Evolutionary conservation across 371 early-diverging fungal genomes (phyloP).

Genomic region (Choanephora cucurbitarum): DNA sequence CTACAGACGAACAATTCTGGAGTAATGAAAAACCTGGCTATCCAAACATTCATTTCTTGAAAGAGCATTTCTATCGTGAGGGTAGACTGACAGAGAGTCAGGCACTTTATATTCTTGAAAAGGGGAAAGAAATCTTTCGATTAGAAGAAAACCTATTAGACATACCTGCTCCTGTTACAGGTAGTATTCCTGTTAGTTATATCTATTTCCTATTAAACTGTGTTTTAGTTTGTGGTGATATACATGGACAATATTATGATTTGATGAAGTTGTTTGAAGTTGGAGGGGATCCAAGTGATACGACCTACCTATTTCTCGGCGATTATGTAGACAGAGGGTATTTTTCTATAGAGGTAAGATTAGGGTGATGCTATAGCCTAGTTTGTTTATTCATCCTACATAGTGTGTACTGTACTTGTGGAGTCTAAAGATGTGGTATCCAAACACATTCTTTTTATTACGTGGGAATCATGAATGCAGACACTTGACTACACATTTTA

Average conservation of each 20-base stretch:
- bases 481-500: slow-evolving; percentile 97
- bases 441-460: slow-evolving; percentile 87
- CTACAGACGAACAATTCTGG: slow-evolving; percentile 59
- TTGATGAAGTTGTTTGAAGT: slow-evolving; percentile 98
- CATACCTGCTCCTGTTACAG: slow-evolving; percentile 69
- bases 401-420: slow-evolving; percentile 88
- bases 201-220: no score
- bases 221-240: slow-evolving; percentile 99
- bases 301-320: slow-evolving; percentile 91
- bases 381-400: slow-evolving; percentile 4
- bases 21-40: slow-evolving; percentile 68
- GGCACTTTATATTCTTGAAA: slow-evolving; percentile 82
- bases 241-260: slow-evolving; percentile 99
- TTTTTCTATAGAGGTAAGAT: slow-evolving; percentile 77
- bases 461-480: slow-evolving; percentile 99
- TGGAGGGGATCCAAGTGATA: slow-evolving; percentile 90
- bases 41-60: slow-evolving; percentile 83
- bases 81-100: slow-evolving; percentile 92
- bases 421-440: slow-evolving; percentile 92
- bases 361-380: neutral
- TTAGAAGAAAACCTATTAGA: slow-evolving; percentile 86
- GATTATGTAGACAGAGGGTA: slow-evolving; percentile 99
- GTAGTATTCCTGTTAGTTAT: no score
- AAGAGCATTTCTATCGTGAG: slow-evolving; percentile 88
- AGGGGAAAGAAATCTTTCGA: slow-evolving; percentile 75